Evolutionary conservation across 148 eudicot species (phyloP).

Genomic region (Pouteria glomerata): DNA sequence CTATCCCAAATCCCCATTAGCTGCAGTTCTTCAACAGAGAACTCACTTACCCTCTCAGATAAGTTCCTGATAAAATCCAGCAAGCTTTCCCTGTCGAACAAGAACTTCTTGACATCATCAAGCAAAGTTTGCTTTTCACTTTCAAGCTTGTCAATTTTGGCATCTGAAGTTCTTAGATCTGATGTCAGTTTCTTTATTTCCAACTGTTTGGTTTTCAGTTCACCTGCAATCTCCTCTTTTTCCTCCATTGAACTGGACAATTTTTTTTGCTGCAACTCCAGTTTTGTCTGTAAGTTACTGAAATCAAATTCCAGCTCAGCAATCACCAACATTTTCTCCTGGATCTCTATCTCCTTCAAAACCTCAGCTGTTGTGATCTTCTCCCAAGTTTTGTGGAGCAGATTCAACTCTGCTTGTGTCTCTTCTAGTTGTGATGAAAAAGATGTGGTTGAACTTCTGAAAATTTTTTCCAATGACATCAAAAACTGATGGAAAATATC

Average conservation of each 20-base stretch:
- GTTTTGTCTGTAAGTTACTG: slow-evolving; percentile 10
- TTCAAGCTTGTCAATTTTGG: slow-evolving; percentile 5
- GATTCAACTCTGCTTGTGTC: slow-evolving; percentile 28
- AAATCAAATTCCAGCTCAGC: slow-evolving; percentile 33
- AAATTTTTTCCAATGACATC: slow-evolving; percentile 28
- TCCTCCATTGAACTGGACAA: slow-evolving; percentile 12
- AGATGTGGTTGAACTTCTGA: slow-evolving; percentile 24
- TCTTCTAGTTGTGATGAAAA: slow-evolving; percentile 21
- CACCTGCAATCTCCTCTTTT: slow-evolving; percentile 11
- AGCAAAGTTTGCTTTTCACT: slow-evolving; percentile 15
- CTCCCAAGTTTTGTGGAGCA: slow-evolving; percentile 37
- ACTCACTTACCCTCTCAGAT: slow-evolving; percentile 18
- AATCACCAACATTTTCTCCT: slow-evolving; percentile 30
- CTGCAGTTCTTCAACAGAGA: slow-evolving; percentile 32
- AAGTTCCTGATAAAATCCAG: slow-evolving; percentile 17
- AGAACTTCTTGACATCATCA: slow-evolving; percentile 18
- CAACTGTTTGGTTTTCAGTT: slow-evolving; percentile 13
- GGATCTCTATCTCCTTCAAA: slow-evolving; percentile 38
- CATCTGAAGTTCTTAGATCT: neutral
- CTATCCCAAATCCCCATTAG: slow-evolving; percentile 28
- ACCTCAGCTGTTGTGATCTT: slow-evolving; percentile 25
- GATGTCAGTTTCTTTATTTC: slow-evolving; percentile 12
- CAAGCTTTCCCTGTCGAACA: slow-evolving; percentile 25
- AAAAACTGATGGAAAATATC: slow-evolving; percentile 28
- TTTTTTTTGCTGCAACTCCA: slow-evolving; percentile 19